Conservation (phyloP, 495 filamentous ascomycete genomes). For the Neurospora discreta region DNA sequence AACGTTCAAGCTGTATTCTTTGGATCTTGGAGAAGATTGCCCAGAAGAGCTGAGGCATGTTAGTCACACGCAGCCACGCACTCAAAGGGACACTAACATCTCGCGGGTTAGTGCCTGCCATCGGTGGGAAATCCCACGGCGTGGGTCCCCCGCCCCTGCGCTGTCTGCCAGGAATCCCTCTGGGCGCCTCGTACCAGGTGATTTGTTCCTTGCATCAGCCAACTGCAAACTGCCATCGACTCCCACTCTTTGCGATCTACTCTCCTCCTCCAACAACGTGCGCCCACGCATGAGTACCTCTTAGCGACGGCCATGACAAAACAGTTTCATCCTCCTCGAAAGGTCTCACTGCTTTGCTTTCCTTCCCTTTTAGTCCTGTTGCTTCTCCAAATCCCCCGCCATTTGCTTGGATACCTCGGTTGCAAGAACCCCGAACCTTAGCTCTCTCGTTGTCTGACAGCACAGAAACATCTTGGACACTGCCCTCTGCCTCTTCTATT, state of each 20-base stretch:
- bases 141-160: constrained; percentile 13
- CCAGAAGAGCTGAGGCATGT: background rate
- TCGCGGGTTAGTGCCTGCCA: constrained; percentile 1
- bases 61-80: constrained; percentile 14
- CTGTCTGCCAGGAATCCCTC: constrained; percentile 1
- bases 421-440: background rate
- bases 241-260: constrained; percentile 16
- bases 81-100: constrained; percentile 7
- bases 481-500: background rate
- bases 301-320: constrained; percentile 19
- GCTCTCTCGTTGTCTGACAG: background rate
- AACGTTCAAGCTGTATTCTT: background rate
- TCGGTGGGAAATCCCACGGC: constrained; percentile 4
- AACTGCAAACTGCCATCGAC: constrained; percentile 4
- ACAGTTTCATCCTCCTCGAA: constrained; percentile 12
- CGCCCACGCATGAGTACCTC: background rate
- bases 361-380: constrained; percentile 1
- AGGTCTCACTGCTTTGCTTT: background rate
- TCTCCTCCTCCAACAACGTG: background rate
- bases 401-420: background rate
- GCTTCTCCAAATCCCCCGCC: background rate
- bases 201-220: constrained; percentile 24
- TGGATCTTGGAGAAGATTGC: background rate
- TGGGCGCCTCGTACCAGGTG: constrained; percentile 9
- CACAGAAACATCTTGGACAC: background rate